Conservation (phyloP, 2,329 filamentous ascomycete species). For the Colletotrichum gloeosporioides region DNA sequence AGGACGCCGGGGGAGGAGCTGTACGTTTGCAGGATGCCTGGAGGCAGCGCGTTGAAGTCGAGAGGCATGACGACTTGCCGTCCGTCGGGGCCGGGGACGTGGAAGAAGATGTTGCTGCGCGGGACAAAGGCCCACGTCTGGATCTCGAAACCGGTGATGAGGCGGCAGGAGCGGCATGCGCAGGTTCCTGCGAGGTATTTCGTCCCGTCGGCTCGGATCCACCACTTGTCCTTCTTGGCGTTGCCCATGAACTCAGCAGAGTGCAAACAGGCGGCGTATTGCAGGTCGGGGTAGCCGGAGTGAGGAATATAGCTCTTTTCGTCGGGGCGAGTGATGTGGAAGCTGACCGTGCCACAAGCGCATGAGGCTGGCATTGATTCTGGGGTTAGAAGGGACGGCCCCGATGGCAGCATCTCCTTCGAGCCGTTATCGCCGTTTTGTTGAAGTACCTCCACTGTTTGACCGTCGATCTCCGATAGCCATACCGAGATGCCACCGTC, state of each 20-base stretch:
- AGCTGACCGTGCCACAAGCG: slow-evolving; percentile 43
- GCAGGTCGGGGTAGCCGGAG: slow-evolving; percentile 55
- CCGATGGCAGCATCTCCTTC: background rate
- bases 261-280: background rate
- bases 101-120: slow-evolving; percentile 58
- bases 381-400: background rate
- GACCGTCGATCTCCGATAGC: slow-evolving; percentile 3
- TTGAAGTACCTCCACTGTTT: background rate
- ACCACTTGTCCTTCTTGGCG: slow-evolving; percentile 61
- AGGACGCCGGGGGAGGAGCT: slow-evolving; percentile 57
- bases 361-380: slow-evolving; percentile 31
- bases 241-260: slow-evolving; percentile 38
- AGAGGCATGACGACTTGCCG: slow-evolving; percentile 27
- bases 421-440: background rate
- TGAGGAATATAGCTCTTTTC: slow-evolving; percentile 45
- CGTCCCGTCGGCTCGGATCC: slow-evolving; percentile 51
- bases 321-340: slow-evolving; percentile 63
- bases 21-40: slow-evolving; percentile 55
- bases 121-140: slow-evolving; percentile 72
- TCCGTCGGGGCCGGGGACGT: slow-evolving; percentile 23
- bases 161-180: slow-evolving; percentile 66
- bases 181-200: slow-evolving; percentile 67
- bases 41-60: slow-evolving; percentile 38
- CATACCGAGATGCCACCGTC: slow-evolving; percentile 43
- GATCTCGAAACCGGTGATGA: slow-evolving; percentile 66